Percentiles rank a stretch among this genome's conserved stretches.
Conservation (phyloP, 2,329 filamentous ascomycete genomes). For the Talaromyces rugulosus region DNA sequence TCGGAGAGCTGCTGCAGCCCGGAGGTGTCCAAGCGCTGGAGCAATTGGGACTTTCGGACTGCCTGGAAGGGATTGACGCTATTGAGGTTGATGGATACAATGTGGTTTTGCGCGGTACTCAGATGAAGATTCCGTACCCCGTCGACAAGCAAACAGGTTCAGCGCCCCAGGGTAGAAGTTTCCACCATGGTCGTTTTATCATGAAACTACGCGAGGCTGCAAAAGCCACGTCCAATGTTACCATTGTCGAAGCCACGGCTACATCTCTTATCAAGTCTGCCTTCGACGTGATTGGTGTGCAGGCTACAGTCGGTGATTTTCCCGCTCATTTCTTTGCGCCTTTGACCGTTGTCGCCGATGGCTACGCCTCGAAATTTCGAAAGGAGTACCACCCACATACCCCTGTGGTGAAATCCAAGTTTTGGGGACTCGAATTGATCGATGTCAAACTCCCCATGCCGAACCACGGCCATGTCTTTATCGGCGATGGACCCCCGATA, state of each 20-base stretch:
- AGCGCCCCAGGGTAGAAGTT: conserved; percentile 69
- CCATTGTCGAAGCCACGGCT: conserved; percentile 84
- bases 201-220: conserved; percentile 74
- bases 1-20: conserved; percentile 91
- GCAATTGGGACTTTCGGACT: conserved; percentile 74
- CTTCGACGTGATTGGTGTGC: conserved; percentile 75
- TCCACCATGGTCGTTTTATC: conserved; percentile 95
- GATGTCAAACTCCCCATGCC: conserved; percentile 74
- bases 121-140: conserved; percentile 77
- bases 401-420: conserved; percentile 75
- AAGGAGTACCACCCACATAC: conserved; percentile 66
- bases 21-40: conserved; percentile 79
- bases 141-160: conserved; percentile 41
- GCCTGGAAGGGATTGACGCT: conserved; percentile 84
- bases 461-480: conserved; percentile 80
- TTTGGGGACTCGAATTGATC: conserved; percentile 89
- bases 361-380: conserved; percentile 88
- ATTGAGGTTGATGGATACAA: conserved; percentile 81
- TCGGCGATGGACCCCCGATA: conserved; percentile 72
- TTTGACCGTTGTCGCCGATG: conserved; percentile 85
- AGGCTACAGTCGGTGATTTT: conserved; percentile 63
- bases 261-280: conserved; percentile 69
- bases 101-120: conserved; percentile 72
- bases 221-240: conserved; percentile 72
- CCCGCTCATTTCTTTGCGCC: conserved; percentile 81